phyloP scores from a whole-genome alignment of 2,329 filamentous ascomycete genomes.

The Stagonosporopsis vannaccii region DNA sequence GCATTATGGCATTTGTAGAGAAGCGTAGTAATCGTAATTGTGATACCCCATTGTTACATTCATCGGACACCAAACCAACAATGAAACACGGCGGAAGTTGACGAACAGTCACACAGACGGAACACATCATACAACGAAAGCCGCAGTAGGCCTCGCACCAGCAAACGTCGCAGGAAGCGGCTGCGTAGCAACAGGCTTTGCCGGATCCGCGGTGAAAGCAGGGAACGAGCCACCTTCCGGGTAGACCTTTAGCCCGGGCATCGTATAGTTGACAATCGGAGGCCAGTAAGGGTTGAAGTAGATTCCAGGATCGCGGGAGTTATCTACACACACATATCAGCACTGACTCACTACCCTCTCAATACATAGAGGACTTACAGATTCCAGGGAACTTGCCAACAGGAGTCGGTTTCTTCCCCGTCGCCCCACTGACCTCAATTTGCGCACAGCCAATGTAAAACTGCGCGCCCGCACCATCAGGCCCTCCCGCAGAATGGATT shows the following conservation, averaged over 20 bases:
- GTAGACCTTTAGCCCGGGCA: constrained; percentile 16
- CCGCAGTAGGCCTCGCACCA: constrained; percentile 6
- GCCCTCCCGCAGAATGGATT: constrained; percentile 44
- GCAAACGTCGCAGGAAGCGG: constrained; percentile 14
- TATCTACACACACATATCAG: neutral
- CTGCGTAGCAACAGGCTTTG: constrained; percentile 13
- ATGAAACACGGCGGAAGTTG: too few relatives aligned
- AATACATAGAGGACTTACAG: neutral
- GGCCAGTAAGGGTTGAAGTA: constrained; percentile 22
- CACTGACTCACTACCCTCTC: neutral
- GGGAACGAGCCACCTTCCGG: constrained; percentile 19
- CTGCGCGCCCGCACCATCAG: constrained; percentile 38
- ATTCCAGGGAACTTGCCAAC: constrained; percentile 50
- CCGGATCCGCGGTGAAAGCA: constrained; percentile 14
- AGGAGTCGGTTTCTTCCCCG: constrained; percentile 40
- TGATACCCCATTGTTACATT: neutral
- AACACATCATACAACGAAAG: neutral
- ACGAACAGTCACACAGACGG: neutral
- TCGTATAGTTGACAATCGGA: constrained; percentile 17
- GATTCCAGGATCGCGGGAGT: constrained; percentile 12
- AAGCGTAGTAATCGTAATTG: neutral
- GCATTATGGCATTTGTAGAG: neutral
- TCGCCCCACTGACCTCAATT: constrained; percentile 48
- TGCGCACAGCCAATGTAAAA: constrained; percentile 55
- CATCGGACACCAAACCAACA: neutral